Evolutionary conservation across 148 eudicot species (phyloP), one percentile per base, ranked within the genome.

Genomic region (Nepenthes gracilis): DNA sequence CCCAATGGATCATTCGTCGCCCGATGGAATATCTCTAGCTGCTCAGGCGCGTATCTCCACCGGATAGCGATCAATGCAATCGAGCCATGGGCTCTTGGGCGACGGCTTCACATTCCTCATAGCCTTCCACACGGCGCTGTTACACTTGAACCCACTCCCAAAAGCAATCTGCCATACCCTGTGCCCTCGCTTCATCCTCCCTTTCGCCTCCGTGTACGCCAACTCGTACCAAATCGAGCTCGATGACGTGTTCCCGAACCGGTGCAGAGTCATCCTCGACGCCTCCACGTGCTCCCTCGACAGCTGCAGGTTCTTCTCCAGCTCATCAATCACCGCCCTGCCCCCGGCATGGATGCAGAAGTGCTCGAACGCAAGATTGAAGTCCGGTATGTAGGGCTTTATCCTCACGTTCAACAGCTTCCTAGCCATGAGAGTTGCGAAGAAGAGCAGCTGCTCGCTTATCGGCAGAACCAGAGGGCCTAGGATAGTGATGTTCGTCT

Each of bases 181-280:
- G 45, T 82, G 58, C 10, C 86, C 86, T 55, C 47, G 79, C 67
- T 57, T 66, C 68, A 82, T 74, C 77, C 86, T 79, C 60, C 83
- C 81, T 15, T 82, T 82, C 1, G 86, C 86, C 69, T 82, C 86
- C n/a, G 59, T 76, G 54, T 82, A 82, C 1, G 73, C 83, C 13
- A 82, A 60, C 63, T 82, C 86, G 14, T 82, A 82, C 86, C 86
- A 82, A 35, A 82, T 82, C 40, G 86, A 82, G 53, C 86, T 82
- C 38, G 86, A 82, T 2, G 81, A 76, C 15, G 86, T 79, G 58
- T 82, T 82, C 55, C 86, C 86, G 2, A 82, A 82, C 59, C 86
- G 72, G 36, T 81, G 81, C 43, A 81, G 76, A 2, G 86, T 76
- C 86, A 81, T 81, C 58, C 86, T 71, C 2, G 86, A 82, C 6